Evolutionary conservation across 2,329 filamentous ascomycete genomes (phyloP).

Genomic region (Septoria petroselini): DNA sequence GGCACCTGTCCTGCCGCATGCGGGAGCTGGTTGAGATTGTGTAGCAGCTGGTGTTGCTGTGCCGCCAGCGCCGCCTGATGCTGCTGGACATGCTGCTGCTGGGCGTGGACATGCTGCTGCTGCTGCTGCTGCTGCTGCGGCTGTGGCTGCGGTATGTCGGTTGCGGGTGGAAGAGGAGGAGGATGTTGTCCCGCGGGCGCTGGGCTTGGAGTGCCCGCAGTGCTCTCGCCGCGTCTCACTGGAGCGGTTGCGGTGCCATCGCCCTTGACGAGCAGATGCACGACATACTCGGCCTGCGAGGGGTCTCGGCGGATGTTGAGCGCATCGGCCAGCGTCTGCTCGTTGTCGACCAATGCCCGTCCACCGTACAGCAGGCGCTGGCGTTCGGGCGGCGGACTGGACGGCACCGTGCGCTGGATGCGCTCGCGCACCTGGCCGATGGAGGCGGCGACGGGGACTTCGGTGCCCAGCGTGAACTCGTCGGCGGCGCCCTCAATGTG

Average conservation of each 20-base stretch:
- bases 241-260: slow-evolving; percentile 21
- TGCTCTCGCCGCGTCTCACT: slow-evolving; percentile 16
- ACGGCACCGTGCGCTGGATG: slow-evolving; percentile 51
- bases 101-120: slow-evolving; percentile 6
- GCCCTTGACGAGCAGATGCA: slow-evolving; percentile 37
- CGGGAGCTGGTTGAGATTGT: slow-evolving; percentile 9
- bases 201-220: slow-evolving; percentile 17
- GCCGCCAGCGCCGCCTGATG: slow-evolving; percentile 4
- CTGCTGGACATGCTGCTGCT: slow-evolving; percentile 12
- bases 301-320: slow-evolving; percentile 53
- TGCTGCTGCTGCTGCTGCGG: slow-evolving; percentile 11
- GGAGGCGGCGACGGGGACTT: slow-evolving; percentile 40
- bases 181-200: slow-evolving; percentile 9
- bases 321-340: slow-evolving; percentile 49
- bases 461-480: slow-evolving; percentile 31
- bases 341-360: slow-evolving; percentile 50
- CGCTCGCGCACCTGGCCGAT: slow-evolving; percentile 53
- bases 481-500: slow-evolving; percentile 29
- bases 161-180: background rate
- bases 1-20: background rate
- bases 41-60: slow-evolving; percentile 16
- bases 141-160: slow-evolving; percentile 2
- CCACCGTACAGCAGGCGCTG: slow-evolving; percentile 61
- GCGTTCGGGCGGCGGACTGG: slow-evolving; percentile 43
- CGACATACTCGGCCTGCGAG: slow-evolving; percentile 35